Evolutionary conservation across 805 yeast genomes (phyloP).

Genomic region (Yamadazyma philogaea): DNA sequence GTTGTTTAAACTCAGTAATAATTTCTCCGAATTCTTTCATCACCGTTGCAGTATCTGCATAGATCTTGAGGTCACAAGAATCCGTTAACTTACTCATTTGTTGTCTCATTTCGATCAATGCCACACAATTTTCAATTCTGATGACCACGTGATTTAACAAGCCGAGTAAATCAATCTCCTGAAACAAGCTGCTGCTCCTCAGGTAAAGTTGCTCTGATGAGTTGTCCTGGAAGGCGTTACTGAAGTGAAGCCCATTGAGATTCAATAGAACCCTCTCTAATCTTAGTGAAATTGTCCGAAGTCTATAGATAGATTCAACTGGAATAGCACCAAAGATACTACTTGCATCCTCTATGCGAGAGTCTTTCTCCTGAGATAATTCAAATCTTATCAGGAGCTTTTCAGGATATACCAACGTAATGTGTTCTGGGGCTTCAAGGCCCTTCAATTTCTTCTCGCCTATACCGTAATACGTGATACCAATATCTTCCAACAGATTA

Average conservation of each 20-base stretch:
- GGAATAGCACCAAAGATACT: slow-evolving; percentile 39
- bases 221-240: slow-evolving; percentile 25
- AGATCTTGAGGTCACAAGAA: slow-evolving; percentile 9
- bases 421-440: slow-evolving; percentile 84
- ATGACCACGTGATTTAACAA: slow-evolving; percentile 65
- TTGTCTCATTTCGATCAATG: slow-evolving; percentile 33
- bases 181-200: slow-evolving; percentile 17
- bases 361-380: slow-evolving; percentile 28
- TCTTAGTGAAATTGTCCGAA: slow-evolving; percentile 53
- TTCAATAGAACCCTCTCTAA: slow-evolving; percentile 57
- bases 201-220: slow-evolving; percentile 25
- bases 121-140: slow-evolving; percentile 61
- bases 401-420: slow-evolving; percentile 75
- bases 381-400: slow-evolving; percentile 59
- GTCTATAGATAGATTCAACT: slow-evolving; percentile 44
- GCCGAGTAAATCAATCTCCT: slow-evolving; percentile 45
- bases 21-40: slow-evolving; percentile 11
- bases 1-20: slow-evolving; percentile 8
- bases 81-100: slow-evolving; percentile 24
- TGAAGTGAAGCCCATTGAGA: slow-evolving; percentile 40
- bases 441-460: slow-evolving; percentile 94
- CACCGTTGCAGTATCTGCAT: slow-evolving; percentile 8
- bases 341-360: slow-evolving; percentile 27
- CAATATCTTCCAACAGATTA: slow-evolving; percentile 60
- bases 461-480: slow-evolving; percentile 61